These are phyloP conservation scores for Schizosaccharomyces versatilis DNA, from an alignment of 1,139 yeast genomes.

Conservation along the genomic window DNA sequence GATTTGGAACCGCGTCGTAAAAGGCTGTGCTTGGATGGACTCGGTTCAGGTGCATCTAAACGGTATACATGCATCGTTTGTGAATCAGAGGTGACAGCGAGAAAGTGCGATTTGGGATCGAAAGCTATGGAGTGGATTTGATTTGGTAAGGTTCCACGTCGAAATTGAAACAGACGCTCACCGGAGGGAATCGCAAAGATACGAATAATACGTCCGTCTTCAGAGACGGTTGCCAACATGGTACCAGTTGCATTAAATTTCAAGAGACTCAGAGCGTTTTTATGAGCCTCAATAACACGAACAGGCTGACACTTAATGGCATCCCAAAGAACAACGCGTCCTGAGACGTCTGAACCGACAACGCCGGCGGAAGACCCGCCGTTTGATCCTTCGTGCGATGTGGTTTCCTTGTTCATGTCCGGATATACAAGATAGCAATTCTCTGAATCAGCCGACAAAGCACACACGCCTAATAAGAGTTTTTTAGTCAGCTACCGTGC, in stretches of 20 bases:
- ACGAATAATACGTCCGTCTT: constrained; percentile 80
- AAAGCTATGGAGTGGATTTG: constrained; percentile 66
- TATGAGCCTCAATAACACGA: constrained; percentile 83
- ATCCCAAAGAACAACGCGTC: constrained; percentile 77
- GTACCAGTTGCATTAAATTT: constrained; percentile 63
- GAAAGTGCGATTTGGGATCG: constrained; percentile 48
- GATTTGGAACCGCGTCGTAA: constrained; percentile 33
- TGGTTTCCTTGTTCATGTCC: neutral
- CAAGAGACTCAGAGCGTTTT: constrained; percentile 59
- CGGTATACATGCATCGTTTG: constrained; percentile 85
- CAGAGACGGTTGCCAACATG: constrained; percentile 77
- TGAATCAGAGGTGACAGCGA: constrained; percentile 73
- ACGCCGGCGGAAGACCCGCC: constrained; percentile 5
- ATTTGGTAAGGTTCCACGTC: constrained; percentile 79
- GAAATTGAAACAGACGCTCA: constrained; percentile 60
- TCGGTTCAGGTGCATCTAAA: constrained; percentile 13
- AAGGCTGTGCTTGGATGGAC: constrained; percentile 14
- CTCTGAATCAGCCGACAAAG: constrained; percentile 43
- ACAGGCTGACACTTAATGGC: constrained; percentile 57
- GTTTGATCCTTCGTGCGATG: neutral
- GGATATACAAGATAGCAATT: constrained; percentile 67
- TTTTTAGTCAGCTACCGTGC: neutral
- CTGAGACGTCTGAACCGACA: constrained; percentile 25
- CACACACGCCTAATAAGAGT: constrained; percentile 23
- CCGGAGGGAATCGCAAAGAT: constrained; percentile 75